phyloP scores from a whole-genome alignment of 1,139 yeast species.

The Yamadazyma atmosphaerica region DNA sequence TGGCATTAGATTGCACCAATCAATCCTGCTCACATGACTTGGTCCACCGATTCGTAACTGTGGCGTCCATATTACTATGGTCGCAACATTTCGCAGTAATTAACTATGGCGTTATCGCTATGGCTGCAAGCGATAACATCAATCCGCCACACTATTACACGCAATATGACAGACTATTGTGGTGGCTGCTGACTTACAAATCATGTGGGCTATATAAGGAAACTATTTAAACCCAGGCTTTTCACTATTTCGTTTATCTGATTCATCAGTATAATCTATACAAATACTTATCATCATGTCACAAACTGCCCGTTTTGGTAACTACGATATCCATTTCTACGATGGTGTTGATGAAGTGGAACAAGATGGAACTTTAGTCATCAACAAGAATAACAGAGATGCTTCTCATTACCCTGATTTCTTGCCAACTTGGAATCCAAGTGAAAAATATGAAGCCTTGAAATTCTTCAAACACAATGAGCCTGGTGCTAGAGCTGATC shows the following conservation, averaged over 20 bases:
- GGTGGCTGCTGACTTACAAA: no score
- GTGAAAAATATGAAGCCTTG: slow-evolving; percentile 42
- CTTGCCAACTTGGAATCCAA: slow-evolving; percentile 56
- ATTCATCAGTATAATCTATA: background rate
- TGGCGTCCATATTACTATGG: no score
- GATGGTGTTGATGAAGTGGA: slow-evolving; percentile 38
- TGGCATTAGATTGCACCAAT: no score
- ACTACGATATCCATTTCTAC: slow-evolving; percentile 41
- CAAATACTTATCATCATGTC: no score
- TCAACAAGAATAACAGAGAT: slow-evolving; percentile 25
- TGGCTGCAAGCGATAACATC: no score
- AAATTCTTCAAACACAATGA: slow-evolving; percentile 51
- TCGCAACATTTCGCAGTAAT: no score
- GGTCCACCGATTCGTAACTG: no score
- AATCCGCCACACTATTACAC: no score
- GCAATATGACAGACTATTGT: no score
- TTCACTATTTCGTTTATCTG: background rate
- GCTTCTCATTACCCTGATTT: slow-evolving; percentile 40
- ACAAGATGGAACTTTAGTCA: slow-evolving; percentile 33
- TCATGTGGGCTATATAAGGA: no score
- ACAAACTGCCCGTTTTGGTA: slow-evolving; percentile 22
- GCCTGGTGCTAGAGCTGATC: slow-evolving; percentile 58
- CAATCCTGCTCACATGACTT: no score
- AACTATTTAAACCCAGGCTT: background rate
- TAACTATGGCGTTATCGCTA: no score